Base-by-base conservation (phyloP, 179 eudicot species). In the Corrigiola litoralis region DNA sequence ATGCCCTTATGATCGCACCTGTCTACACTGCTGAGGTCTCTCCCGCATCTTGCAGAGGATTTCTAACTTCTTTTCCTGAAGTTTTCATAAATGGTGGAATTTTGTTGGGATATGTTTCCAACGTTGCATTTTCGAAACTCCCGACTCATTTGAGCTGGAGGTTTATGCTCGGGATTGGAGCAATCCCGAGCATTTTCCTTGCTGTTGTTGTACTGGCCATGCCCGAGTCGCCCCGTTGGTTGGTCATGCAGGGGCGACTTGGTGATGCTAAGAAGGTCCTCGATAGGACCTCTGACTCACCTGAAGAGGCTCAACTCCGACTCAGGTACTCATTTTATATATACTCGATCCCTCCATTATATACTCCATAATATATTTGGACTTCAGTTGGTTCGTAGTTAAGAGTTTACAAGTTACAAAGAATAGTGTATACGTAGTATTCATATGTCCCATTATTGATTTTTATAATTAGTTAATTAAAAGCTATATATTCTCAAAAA, bases 181-280 rank as follows among this genome's bases (percentile, higher is more conserved):
- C 84, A 0, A 17, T 82, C 18, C 94, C 94, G 1, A 74, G 89
- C 3, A 63, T 82, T 11, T 63, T 85, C 32, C 61, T 87, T 0
- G 89, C 78, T 1, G 13, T 82, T 20, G 86, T 72, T 0, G 90
- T 85, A 1, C 36, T 86, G 7, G 80, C 74, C 56, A 86, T 89
- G 96, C 96, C 96, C 5, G 96, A 88, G 58, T 86, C 89, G 0
- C 94, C 94, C 0, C 76, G 94, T 21, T 87, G 94, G 94, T 80
- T 87, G 4, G 85, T 84, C 0, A 65, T 87, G 82, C 87, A 80
- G 37, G 89, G 89, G 0, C 75, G 87, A 25, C 79, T 87, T 24
- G 80, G 75, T 1, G 87, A 84, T 0, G 94, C 94, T 6, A 77
- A 54, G 69, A 58, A 44, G 28, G 94, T 87, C 9, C 75, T 87